Evolutionary conservation across 805 yeast genomes (phyloP), one percentile per base, ranked within the genome.

Genomic region (Kregervanrija delftensis): DNA sequence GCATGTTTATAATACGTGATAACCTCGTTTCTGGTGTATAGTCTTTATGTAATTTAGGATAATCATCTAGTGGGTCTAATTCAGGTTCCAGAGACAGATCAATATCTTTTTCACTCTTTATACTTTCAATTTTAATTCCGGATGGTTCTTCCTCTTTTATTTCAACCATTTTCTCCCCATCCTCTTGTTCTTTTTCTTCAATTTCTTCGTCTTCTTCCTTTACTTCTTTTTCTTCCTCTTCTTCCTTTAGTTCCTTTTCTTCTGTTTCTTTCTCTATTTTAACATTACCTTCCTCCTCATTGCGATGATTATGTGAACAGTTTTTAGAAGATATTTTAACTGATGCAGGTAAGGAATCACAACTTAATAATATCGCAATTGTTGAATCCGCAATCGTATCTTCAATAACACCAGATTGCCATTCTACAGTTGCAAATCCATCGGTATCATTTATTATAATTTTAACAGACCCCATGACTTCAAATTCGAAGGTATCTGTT

Each of bases 351-450:
- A 96, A 81, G 0, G 96, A 83, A 60, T 93, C 99, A 36, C 91
- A 93, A 38, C 96, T 86, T 64, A 91, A 74, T 31, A 93, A 64
- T 34, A 93, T 88, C 0, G 97, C 96, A 47, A 93, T 77, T 1
- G 89, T 85, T 12, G 96, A 83, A 58, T 93, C 99, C 0, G 99
- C 99, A 50, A 93, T 77, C 0, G 96, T 83, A 57, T 93, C 99
- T 49, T 86, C 90, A 67, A 89, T 78, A 45, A 86, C 70, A 47
- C 89, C 90, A 53, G 95, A 91, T 13, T 80, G 77, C 99, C 99
- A 93, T 61, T 87, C 95, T 11, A 91, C 81, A 0, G 83, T 74
- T 5, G 86, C 81, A 9, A 73, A 53, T 13, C 56, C 56, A 42
- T 72, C 67, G 17, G 71, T 69, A 35, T 65, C 65, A 45, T 68